phyloP scores from a whole-genome alignment of 192 early-diverging fungal species.

The Pilobolus umbonatus region DNA sequence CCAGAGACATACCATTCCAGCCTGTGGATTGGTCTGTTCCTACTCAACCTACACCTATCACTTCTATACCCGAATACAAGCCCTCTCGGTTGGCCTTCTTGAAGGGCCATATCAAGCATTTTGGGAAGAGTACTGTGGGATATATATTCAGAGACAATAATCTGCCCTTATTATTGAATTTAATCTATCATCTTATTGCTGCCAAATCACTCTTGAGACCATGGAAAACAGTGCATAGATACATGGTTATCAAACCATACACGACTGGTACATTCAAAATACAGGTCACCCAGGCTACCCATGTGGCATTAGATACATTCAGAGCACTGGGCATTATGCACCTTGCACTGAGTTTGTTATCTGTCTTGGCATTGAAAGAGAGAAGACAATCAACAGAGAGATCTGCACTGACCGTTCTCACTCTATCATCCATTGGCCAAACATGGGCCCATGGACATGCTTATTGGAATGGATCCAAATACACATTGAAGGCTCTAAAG shows the following conservation, averaged over 20 bases:
- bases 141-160: constrained; percentile 35
- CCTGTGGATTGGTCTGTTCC: too few species aligned
- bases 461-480: constrained; percentile 16
- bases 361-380: constrained; percentile 16
- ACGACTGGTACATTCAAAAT: not conserved
- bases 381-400: constrained; percentile 24
- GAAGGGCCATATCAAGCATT: constrained; percentile 1
- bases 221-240: constrained; percentile 9
- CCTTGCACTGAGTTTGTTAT: constrained; percentile 11
- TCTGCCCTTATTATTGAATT: constrained; percentile 24
- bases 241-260: constrained; percentile 8
- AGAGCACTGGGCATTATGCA: constrained; percentile 17
- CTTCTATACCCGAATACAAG: not conserved
- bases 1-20: not conserved
- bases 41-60: too few species aligned
- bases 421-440: constrained; percentile 19
- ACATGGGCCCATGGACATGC: constrained; percentile 14
- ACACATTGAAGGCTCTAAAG: constrained; percentile 20
- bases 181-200: constrained; percentile 22
- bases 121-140: not conserved
- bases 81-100: not conserved
- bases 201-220: constrained; percentile 16
- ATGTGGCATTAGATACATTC: constrained; percentile 15
- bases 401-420: constrained; percentile 21
- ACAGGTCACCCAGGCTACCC: not conserved